Conservation (phyloP, 2,329 filamentous ascomycete species). For the Aspergillus eucalypticola region DNA sequence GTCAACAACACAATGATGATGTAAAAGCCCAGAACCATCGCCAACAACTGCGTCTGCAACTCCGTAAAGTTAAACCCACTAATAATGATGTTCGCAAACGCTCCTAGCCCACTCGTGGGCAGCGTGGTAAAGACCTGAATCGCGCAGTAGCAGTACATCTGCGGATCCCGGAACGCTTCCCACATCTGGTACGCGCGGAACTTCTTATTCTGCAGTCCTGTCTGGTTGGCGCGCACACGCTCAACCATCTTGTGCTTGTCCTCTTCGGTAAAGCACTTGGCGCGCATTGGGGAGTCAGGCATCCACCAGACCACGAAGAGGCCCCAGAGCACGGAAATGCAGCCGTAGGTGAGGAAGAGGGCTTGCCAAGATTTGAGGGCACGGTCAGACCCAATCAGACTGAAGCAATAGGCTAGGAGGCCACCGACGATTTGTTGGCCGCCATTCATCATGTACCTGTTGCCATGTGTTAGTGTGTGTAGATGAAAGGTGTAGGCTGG, state of each 20-base stretch:
- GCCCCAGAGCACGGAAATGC: slow-evolving; percentile 63
- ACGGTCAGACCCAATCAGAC: slow-evolving; percentile 53
- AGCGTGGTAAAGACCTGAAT: slow-evolving; percentile 72
- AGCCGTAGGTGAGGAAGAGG: slow-evolving; percentile 67
- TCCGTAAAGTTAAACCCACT: slow-evolving; percentile 65
- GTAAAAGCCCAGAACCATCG: slow-evolving; percentile 71
- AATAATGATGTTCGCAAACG: slow-evolving; percentile 75
- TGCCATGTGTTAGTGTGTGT: neutral
- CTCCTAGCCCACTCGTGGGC: slow-evolving; percentile 70
- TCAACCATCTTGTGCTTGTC: slow-evolving; percentile 66
- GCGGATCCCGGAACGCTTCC: slow-evolving; percentile 64
- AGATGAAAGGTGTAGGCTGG: neutral
- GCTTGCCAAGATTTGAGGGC: slow-evolving; percentile 67
- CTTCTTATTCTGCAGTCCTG: slow-evolving; percentile 59
- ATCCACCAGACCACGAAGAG: slow-evolving; percentile 65
- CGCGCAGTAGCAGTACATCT: slow-evolving; percentile 64
- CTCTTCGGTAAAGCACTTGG: slow-evolving; percentile 66
- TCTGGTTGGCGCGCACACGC: slow-evolving; percentile 62
- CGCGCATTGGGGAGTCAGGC: slow-evolving; percentile 70
- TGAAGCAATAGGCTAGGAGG: slow-evolving; percentile 60
- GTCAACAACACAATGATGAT: slow-evolving; percentile 70
- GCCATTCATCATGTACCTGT: slow-evolving; percentile 72
- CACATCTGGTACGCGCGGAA: slow-evolving; percentile 57
- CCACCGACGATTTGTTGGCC: slow-evolving; percentile 72
- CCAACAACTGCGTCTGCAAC: slow-evolving; percentile 69